Evolutionary conservation across 1,139 yeast genomes (phyloP), one percentile per base, ranked within the genome.

Genomic region (Geotrichum candidum): DNA sequence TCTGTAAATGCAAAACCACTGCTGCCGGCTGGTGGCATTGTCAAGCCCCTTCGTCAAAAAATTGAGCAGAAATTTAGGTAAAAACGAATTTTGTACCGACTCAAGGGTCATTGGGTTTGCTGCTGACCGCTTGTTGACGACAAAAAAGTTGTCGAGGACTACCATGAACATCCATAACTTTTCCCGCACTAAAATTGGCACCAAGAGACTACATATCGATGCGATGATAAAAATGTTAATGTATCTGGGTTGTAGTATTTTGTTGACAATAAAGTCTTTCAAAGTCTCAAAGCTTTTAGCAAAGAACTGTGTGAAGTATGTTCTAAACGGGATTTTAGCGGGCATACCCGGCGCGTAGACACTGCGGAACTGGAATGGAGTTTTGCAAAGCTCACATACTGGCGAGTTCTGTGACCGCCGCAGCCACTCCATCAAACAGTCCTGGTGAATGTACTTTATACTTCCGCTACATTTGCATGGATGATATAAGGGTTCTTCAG

Each of bases 391-490:
- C 72, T 94, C 99, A 80, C 99, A 94, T 54, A 83, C 81, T 55
- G 85, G 82, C 53, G 82, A 79, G 58, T 83, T 79, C 65, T 83
- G 80, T 56, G 88, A 84, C 67, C 86, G 84, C 63, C 80, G 80
- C 51, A 94, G 80, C 99, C 99, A 94, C 71, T 90, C 96, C 69
- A 86, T 78, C 57, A 94, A 77, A 76, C 99, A 94, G 58, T 87
- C 95, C 73, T 94, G 96, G 74, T 94, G 99, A 62, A 94, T 90
- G 70, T 86, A 91, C 72, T 88, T 88, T 71, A 94, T 95, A 35
- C 96, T 88, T 1, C 99, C 99, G 64, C 91, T 82, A 74, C 99
- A 94, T 70, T 84, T 86, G 75, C 99, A 94, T 1, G 99, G 99
- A 74, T 90, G 94, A 66, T 83, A 87, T 58, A 94, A 78, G 2